Evolutionary conservation across 257 asterid genomes (phyloP), one percentile per base, ranked within the genome.

Genomic region (Dorcoceras hygrometricum): DNA sequence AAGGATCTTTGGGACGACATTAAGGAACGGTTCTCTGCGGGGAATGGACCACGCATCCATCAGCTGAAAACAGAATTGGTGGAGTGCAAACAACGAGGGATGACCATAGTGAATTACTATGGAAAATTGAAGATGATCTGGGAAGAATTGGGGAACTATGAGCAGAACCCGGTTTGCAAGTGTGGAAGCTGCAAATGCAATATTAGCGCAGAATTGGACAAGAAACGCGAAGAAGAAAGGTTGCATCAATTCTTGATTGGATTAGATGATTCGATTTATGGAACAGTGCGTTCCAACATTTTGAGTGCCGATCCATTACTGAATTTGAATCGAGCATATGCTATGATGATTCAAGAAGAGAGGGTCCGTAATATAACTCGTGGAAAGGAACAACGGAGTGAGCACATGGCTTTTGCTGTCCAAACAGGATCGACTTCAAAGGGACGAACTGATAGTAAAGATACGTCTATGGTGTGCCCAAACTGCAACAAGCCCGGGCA

Each of bases 1-100:
- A 10, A 22, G 1, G 56, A 66, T 4, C 16, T 78, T 0, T 70
- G 72, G 77, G 53, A 55, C 1, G 69, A 70, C 2, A 36, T 78
- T 0, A 28, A 22, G 1, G 57, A 73, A 4, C 23, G 60, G 0
- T 66, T 78, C 6, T 61, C 28, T 2, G 9, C 63, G 25, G 43
- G 23, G 0, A 69, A 77, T 28, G 76, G 69, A 0, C 72, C 73
- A 1, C 57, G 34, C 0, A 12, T 73, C 9, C 67, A 69, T 0
- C 61, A 77, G 2, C 9, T 77, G 1, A 64, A 55, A 19, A 0
- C 23, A 0, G 73, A 63, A 2, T 28, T 72, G 34, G 78, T 62
- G 0, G 34, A 56, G 0, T 62, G 74, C 23, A 43, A 46, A 12
- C 66, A 68, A 5, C 4, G 0, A 1, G 63, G 81, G 2, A 0